Base-by-base conservation (phyloP, 2,329 filamentous ascomycete genomes). In the Colletotrichum tropicale region DNA sequence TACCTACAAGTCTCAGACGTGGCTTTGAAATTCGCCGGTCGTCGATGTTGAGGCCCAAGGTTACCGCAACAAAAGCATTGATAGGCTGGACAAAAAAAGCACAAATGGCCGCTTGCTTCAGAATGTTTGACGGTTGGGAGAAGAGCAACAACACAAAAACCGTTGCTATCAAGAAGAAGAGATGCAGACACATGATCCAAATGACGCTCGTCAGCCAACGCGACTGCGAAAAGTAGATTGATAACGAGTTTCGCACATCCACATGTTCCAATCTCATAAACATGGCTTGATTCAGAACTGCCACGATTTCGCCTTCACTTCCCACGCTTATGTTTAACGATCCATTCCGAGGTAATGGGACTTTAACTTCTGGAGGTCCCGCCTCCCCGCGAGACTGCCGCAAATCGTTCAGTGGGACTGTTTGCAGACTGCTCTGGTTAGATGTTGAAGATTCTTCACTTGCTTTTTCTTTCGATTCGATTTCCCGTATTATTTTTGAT, bases 331-430 rank as follows among this genome's bases (percentile, higher is more conserved):
- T 58, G 12, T 8, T 58, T 5, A 30, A 26, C 8, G 12, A 15
- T 26, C 28, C 13, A 9, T 58, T 3, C 13, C 6, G 13, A 36
- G 34, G 34, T 16, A 16, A 6, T 30, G 2, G 3, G 5, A 1
- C 16, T 1, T 6, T 5, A 26, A 18, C 36, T 38, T 2, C 0
- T 10, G 5, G 15, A 30, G 26, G 16, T 32, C 18, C 8, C 0
- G 0, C 6, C 0, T 0, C 16, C 8, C 36, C 16, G 0, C 1
- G 15, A 28, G 24, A 30, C 10, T 26, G 21, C 24, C 1, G 2
- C 0, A 18, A 15, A 3, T 58, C 8, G 16, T 30, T 28, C 13
- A 30, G 7, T 15, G 55, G 24, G 16, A 56, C 26, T 24, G 12
- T 6, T 21, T 60, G 24, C 2, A 60, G 28, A 8, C 5, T 10